These are phyloP conservation scores for Fusarium pseudoanthophilum DNA, from an alignment of 2,329 filamentous ascomycete species.

Conservation along the genomic window DNA sequence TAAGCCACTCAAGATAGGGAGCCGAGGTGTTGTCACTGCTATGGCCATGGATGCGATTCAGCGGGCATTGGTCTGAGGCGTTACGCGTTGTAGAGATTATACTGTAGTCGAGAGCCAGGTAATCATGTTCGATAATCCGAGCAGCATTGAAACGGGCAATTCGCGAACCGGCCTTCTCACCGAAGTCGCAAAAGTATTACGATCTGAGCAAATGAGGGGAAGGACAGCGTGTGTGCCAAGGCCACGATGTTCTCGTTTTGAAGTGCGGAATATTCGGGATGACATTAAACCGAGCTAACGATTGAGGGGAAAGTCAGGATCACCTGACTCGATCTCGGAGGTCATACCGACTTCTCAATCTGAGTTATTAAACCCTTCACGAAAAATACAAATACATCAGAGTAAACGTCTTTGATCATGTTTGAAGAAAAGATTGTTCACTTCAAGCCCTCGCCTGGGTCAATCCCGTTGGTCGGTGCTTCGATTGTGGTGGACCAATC, in stretches of 20 bases:
- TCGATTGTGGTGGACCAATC: conserved; percentile 22
- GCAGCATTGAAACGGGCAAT: background rate
- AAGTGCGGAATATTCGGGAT: background rate
- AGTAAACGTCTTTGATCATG: background rate
- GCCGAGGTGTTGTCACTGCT: conserved; percentile 2
- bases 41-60: conserved; percentile 18
- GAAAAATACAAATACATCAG: no score
- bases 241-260: background rate
- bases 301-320: conserved; percentile 4
- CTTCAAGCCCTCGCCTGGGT: background rate
- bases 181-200: accelerated
- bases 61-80: background rate
- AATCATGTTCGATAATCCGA: no score
- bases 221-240: accelerated
- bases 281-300: conserved; percentile 3
- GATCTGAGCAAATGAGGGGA: background rate
- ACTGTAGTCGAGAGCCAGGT: no score
- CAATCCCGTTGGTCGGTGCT: conserved; percentile 11
- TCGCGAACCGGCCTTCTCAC: background rate
- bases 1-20: background rate
- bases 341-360: background rate
- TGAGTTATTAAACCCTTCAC: background rate
- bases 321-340: background rate
- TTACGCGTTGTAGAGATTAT: no score
- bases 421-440: conserved; percentile 22